These are phyloP conservation scores for Pterocarpus santalinus DNA, from an alignment of 306 rosid genomes.

Conservation along the genomic window DNA sequence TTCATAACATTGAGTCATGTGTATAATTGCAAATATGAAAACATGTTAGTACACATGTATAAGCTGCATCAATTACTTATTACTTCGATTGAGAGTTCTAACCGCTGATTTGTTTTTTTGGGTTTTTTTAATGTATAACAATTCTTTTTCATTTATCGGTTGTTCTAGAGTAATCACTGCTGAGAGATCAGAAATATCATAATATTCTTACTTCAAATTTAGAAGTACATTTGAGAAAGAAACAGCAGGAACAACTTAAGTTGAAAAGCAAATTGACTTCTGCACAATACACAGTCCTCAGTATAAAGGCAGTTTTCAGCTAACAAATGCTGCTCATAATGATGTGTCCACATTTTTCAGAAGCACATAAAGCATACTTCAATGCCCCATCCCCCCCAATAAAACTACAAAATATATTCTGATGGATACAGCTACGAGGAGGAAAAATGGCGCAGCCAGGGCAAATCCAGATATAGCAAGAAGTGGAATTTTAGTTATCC, in stretches of 20 bases:
- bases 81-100: no score
- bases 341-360: constrained; percentile 22
- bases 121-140: no score
- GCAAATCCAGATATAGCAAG: constrained; percentile 32
- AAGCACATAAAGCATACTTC: constrained; percentile 36
- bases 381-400: constrained; percentile 19
- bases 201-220: constrained; percentile 12
- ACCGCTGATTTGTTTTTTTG: no score
- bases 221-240: constrained; percentile 15
- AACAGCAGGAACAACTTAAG: constrained; percentile 13
- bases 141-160: constrained; percentile 4
- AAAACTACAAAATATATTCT: constrained; percentile 35
- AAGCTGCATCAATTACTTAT: no score
- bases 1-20: no score
- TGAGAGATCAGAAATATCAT: constrained; percentile 12
- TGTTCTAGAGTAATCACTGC: not conserved
- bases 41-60: no score
- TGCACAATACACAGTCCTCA: constrained; percentile 42
- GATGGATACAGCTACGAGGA: constrained; percentile 18
- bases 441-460: not conserved
- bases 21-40: no score
- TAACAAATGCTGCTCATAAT: constrained; percentile 44
- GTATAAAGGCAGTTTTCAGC: constrained; percentile 35
- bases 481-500: constrained; percentile 56
- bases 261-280: constrained; percentile 29